Evolutionary conservation across 345 rosid species (phyloP), one percentile per base, ranked within the genome.

Genomic region (Salix koriyanagi): DNA sequence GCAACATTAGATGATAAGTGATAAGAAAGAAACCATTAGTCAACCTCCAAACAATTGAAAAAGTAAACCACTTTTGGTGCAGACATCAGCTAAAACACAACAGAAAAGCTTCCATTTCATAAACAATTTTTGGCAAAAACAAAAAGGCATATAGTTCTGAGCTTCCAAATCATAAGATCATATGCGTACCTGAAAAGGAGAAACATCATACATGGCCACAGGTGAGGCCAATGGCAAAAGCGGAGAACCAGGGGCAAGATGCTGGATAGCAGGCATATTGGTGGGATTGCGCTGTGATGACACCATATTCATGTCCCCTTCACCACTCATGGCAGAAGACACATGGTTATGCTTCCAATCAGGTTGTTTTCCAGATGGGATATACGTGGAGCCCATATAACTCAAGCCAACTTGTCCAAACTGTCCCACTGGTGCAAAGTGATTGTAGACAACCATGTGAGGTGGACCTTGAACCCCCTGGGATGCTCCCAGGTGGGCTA

Each of bases 371-470:
- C 92, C 94, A 6, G 99, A 91, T 18, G 97, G 98, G 69, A 96
- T 87, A 75, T 91, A 92, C 16, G 98, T 89, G 14, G 98, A 82
- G 3, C 99, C 99, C 97, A 94, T 91, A 85, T 93, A 92, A 87
- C 98, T 92, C 87, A 94, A 82, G 72, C 98, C 97, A 82, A 91
- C 89, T 80, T 91, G 92, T 81, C 97, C 99, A 85, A 86, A 93
- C 84, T 96, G 99, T 69, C 98, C 97, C 80, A 93, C 94, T 21
- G 98, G 99, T 54, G 99, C 97, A 83, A 96, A 94, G 88, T 96
- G 99, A 84, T 94, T 94, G 76, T 94, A 96, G 62, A 96, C 92
- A 69, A 96, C 91, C 98, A 94, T 94, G 79, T 94, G 99, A 1
- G 97, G 94, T 65, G 94, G 94, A 10, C 97, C 98, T 76, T 91